Evolutionary conservation across 176 grass and related monocot species (phyloP).

Genomic region (Dactylis glomerata): DNA sequence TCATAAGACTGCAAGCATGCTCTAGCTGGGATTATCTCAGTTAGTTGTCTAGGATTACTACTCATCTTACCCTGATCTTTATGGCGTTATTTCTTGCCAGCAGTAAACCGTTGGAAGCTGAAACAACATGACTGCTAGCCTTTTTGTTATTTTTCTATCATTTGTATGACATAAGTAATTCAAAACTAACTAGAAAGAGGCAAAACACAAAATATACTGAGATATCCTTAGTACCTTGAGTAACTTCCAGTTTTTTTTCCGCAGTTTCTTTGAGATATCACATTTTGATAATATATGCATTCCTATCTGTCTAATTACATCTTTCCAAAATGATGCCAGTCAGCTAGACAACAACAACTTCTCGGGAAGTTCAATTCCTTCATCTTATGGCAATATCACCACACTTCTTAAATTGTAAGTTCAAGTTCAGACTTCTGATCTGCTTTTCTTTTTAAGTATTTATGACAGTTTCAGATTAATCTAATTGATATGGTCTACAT

Average conservation of each 20-base stretch:
- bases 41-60: slow-evolving; percentile 4
- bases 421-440: neutral
- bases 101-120: neutral
- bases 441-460: neutral
- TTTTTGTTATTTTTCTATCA: neutral
- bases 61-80: neutral
- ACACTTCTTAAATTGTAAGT: slow-evolving; percentile 85
- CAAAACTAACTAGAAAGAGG: slow-evolving; percentile 22
- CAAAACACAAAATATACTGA: neutral
- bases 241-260: slow-evolving; percentile 10
- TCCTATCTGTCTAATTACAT: slow-evolving; percentile 7
- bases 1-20: neutral
- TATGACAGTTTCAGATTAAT: slow-evolving; percentile 17
- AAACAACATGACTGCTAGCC: neutral
- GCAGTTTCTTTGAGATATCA: slow-evolving; percentile 8
- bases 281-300: neutral
- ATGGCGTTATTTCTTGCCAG: neutral
- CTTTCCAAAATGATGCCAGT: slow-evolving; percentile 37
- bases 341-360: slow-evolving; percentile 98
- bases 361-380: slow-evolving; percentile 71
- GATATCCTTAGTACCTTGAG: neutral
- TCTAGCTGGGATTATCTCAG: neutral
- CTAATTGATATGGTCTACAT: slow-evolving; percentile 19
- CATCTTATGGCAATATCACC: slow-evolving; percentile 65
- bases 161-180: neutral